phyloP scores from a whole-genome alignment of 202 grass and related monocot genomes.

The Zoysia matrella region DNA sequence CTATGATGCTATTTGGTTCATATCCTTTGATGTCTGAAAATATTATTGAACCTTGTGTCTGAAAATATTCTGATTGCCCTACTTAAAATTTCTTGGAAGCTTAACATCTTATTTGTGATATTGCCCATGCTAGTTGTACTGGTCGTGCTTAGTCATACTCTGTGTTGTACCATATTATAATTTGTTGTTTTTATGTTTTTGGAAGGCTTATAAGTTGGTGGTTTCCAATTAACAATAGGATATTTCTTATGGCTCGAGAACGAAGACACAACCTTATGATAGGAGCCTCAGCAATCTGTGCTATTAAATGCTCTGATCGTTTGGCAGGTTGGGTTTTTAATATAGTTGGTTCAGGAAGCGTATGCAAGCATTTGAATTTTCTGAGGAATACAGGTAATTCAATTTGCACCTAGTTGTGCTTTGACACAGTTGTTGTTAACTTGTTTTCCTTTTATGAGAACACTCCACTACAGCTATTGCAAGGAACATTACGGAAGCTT shows the following conservation, averaged over 20 bases:
- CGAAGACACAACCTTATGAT: constrained; percentile 8
- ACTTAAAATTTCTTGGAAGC: constrained; percentile 23
- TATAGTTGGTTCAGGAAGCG: background rate
- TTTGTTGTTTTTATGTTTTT: constrained; percentile 22
- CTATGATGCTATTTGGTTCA: constrained; percentile 26
- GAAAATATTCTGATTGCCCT: constrained; percentile 28
- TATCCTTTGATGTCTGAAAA: background rate
- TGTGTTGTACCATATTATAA: constrained; percentile 21
- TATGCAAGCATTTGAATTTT: constrained; percentile 21
- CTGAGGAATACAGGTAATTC: constrained; percentile 34
- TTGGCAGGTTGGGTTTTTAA: constrained; percentile 21
- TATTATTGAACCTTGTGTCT: background rate
- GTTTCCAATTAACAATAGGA: constrained; percentile 3
- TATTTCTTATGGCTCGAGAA: background rate
- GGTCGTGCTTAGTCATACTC: background rate
- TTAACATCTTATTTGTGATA: constrained; percentile 12
- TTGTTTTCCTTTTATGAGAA: constrained; percentile 28
- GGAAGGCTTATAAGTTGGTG: constrained; percentile 6
- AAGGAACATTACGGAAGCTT: constrained; percentile 17
- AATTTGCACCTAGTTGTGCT: constrained; percentile 6
- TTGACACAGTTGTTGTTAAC: constrained; percentile 13
- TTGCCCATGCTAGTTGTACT: background rate
- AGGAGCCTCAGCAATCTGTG: constrained; percentile 2
- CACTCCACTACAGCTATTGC: constrained; percentile 31
- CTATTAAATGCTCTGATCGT: background rate